A percentile compares a stretch with the other conserved stretches of the same genome.
Conservation (phyloP, 2,329 filamentous ascomycete species). For the Rugonectria rugulosa region DNA sequence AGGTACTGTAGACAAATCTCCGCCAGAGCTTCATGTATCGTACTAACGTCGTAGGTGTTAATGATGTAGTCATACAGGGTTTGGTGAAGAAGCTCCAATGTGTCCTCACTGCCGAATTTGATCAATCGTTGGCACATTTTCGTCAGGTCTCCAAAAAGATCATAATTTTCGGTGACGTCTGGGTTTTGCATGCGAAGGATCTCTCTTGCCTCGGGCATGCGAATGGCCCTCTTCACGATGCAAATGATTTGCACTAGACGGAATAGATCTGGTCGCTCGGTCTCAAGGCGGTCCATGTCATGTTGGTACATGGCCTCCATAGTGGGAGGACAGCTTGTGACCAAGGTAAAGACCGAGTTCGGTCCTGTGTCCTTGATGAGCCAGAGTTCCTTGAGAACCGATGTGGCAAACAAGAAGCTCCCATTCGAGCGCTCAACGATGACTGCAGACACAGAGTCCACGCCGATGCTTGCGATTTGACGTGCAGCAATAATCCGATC, state of each 20-base stretch:
- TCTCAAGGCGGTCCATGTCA: constrained; percentile 29
- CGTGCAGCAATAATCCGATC: constrained; percentile 28
- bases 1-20: constrained; percentile 24
- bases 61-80: constrained; percentile 32
- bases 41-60: constrained; percentile 25
- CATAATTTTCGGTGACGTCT: constrained; percentile 27
- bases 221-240: constrained; percentile 15
- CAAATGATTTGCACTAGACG: constrained; percentile 27
- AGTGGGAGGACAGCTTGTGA: neutral
- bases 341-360: constrained; percentile 28
- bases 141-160: constrained; percentile 25
- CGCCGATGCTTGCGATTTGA: constrained; percentile 25
- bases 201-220: constrained; percentile 2
- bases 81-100: constrained; percentile 31
- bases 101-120: constrained; percentile 24
- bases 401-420: constrained; percentile 30
- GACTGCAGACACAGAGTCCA: constrained; percentile 26
- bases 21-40: constrained; percentile 23
- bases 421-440: constrained; percentile 32
- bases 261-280: constrained; percentile 28
- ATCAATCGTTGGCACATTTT: constrained; percentile 28
- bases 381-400: constrained; percentile 32
- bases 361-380: constrained; percentile 30
- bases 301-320: constrained; percentile 32
- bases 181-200: constrained; percentile 25